Percentiles rank a stretch among this genome's conserved stretches.
These are phyloP conservation scores for Fraxinus latifolia DNA, from an alignment of 305 asterid genomes.

Conservation along the genomic window DNA sequence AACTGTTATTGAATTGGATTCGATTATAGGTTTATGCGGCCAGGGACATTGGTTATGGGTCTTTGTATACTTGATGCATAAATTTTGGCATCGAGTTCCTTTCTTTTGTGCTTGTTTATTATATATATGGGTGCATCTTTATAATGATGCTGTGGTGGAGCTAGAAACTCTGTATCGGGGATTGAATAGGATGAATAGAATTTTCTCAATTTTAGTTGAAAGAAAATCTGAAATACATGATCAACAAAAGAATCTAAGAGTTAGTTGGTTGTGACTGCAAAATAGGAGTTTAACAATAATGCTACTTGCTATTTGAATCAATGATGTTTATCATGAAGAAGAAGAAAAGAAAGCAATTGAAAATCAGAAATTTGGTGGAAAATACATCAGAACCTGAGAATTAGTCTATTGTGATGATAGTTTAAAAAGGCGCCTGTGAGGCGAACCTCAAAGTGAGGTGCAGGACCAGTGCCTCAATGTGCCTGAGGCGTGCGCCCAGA, in stretches of 20 bases:
- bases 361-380: neutral
- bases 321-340: neutral
- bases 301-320: neutral
- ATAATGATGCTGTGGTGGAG: neutral
- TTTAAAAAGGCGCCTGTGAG: neutral
- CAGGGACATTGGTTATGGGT: neutral
- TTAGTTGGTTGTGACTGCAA: neutral
- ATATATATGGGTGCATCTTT: neutral
- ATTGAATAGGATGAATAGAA: neutral
- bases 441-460: neutral
- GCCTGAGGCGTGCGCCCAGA: neutral
- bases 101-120: neutral
- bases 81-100: neutral
- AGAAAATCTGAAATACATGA: neutral
- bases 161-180: neutral
- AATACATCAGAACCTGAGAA: neutral
- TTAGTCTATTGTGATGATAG: neutral
- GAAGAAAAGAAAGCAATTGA: neutral
- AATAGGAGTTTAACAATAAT: neutral
- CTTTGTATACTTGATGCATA: neutral
- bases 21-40: neutral
- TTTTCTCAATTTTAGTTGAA: neutral
- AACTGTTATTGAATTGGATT: neutral
- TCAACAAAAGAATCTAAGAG: neutral
- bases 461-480: neutral